A percentile compares a stretch with the other conserved stretches of the same genome.
Evolutionary conservation across 176 grass and related monocot species (phyloP).

Genomic region (Carex scoparia): DNA sequence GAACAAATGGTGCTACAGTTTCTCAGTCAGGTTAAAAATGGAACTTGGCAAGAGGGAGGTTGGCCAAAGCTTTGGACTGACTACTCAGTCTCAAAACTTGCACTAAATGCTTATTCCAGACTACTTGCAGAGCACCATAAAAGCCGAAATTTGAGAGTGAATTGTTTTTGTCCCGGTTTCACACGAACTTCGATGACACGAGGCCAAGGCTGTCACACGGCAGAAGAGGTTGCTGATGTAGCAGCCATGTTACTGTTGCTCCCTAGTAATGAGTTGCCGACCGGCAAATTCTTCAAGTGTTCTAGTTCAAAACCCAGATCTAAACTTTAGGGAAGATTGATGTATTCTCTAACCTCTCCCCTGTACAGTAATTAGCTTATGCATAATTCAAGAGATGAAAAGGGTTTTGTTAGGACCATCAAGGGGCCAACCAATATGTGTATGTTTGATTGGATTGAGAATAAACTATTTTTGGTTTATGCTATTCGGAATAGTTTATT

Average conservation of each 20-base stretch:
- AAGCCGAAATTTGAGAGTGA: conserved; percentile 55
- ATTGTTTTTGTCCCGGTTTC: conserved; percentile 69
- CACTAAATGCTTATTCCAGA: conserved; percentile 80
- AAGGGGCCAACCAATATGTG: background rate
- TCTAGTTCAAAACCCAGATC: background rate
- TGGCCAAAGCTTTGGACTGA: conserved; percentile 94
- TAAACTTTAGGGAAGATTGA: background rate
- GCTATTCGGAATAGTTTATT: too few species aligned
- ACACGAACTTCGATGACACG: conserved; percentile 77
- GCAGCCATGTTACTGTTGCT: conserved; percentile 44
- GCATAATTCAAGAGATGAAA: background rate
- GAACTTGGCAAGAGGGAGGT: conserved; percentile 56
- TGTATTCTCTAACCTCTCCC: background rate
- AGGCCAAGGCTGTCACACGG: conserved; percentile 54
- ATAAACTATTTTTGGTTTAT: too few species aligned
- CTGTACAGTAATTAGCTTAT: background rate
- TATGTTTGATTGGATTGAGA: too few species aligned
- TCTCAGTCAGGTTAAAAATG: conserved; percentile 59
- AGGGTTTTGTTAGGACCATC: background rate
- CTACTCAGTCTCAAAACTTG: conserved; percentile 86
- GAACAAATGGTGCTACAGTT: conserved; percentile 64
- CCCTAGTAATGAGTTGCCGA: conserved; percentile 47
- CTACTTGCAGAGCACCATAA: conserved; percentile 45
- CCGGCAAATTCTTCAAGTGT: conserved; percentile 73
- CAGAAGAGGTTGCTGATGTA: conserved; percentile 58